Base-by-base conservation (phyloP, 2,329 filamentous ascomycete species). In the Cadophora sp. region DNA sequence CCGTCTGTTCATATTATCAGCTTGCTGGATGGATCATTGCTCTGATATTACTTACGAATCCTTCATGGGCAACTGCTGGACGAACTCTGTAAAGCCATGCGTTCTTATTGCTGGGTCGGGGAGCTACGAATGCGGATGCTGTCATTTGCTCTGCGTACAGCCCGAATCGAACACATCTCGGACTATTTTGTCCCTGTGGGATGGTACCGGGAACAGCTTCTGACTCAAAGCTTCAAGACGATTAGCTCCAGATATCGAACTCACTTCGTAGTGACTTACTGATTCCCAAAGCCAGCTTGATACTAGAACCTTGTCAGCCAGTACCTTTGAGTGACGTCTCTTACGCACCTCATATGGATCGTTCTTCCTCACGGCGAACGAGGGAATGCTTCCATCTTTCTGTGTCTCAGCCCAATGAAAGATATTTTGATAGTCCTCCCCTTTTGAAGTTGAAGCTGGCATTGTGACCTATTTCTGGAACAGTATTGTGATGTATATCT, bases 331-430 rank as follows among this genome's bases (percentile, higher is more conserved):
- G 56, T 56, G 26, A 56, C 59, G n/a, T 31, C n/a, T 40, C n/a
- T 68, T 74, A 73, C 72, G 9, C 77, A 83, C 82, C 76, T 84
- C 77, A 75, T 86, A 86, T 43, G 84, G 84, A 74, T 86, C 84
- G 70, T 86, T 88, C 77, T 78, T 85, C 76, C 81, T 82, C 69
- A 80, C 82, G 3, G 78, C 80, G 71, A 88, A 88, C 0, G 85
- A 86, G 12, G 85, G 86, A 29, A 87, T 82, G 0, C 79, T 73
- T 0, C 83, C 86, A 74, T 88, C 81, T 73, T 87, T 82, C 71
- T 88, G 86, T n/a, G 86, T 87, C 74, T 87, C 85, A 0, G 85
- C 86, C 86, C 86, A 88, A 74, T 85, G 83, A 68, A 85, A 85
- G 72, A 84, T 83, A 62, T 83, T 82, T 64, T 84, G 82, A 70